Base-by-base conservation (phyloP, 2,329 filamentous ascomycete species). In the Chalara sp. region DNA sequence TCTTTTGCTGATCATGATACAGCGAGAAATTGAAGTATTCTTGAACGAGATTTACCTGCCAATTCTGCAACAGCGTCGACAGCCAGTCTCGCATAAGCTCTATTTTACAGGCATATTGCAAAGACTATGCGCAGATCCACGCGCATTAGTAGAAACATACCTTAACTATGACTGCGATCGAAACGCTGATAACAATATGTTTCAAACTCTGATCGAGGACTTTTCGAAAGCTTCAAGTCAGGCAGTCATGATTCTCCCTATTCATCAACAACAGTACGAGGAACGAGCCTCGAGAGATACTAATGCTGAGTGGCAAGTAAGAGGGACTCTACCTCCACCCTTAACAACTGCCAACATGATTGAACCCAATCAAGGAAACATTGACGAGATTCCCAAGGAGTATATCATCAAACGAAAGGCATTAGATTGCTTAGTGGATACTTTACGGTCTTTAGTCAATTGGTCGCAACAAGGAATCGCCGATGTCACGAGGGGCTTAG, bases 131-230 rank as follows among this genome's bases (percentile, higher is more conserved):
- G 83, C 81, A 12, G 93, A 99, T 65, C 89, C 92, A 1, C 80
- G 89, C 58, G 91, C 89, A 0, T 68, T 99, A 46, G 93, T 99
- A 12, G 93, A 99, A 68, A 86, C 91, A 11, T 99, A 99, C 68
- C 79, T 99, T 56, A 99, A 99, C 68, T 99, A 99, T 65, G 93
- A 99, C 67, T 99, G 93, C 70, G 95, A 97, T 63, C 80, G 92
- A 53, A 90, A 89, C 40, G 81, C 97, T 53, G 92, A 97, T 70
- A 99, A 99, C 68, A 37, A 37, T 37, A 93, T 97, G 68, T 99
- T 95, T 67, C 93, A 99, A 69, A 86, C 80, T 21, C 84, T 97
- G 49, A 91, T 99, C 46, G 95, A 99, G 67, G 90, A 97, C 68
- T 73, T 99, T 13, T 93, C 92, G 32, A 86, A 86, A 60, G 87